phyloP scores from a whole-genome alignment of 108 stramenopile species.

The Fragilariopsis cylindrus region DNA sequence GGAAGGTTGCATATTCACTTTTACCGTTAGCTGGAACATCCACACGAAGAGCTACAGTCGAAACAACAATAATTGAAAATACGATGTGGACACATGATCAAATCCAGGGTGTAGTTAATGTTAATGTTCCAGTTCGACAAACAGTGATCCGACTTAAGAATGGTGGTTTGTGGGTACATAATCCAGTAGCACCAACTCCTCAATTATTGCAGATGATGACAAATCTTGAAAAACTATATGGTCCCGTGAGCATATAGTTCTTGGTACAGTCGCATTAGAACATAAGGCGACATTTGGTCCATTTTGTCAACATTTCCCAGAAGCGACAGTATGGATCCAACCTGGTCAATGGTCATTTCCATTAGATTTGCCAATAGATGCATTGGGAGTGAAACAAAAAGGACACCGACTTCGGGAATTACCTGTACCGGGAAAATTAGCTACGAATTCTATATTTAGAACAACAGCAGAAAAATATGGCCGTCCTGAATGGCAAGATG shows the following conservation, averaged over 20 bases:
- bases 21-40: conserved; percentile 74
- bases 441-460: conserved; percentile 35
- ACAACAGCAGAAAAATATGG: conserved; percentile 28
- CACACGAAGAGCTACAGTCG: conserved; percentile 67
- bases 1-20: conserved; percentile 80
- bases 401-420: conserved; percentile 55
- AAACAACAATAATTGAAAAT: conserved; percentile 50
- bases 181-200: conserved; percentile 92
- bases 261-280: conserved; percentile 89
- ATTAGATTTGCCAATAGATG: conserved; percentile 68
- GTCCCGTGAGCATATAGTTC: conserved; percentile 86
- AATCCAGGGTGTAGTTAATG: conserved; percentile 90
- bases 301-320: conserved; percentile 76
- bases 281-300: conserved; percentile 91
- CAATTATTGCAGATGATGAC: conserved; percentile 72
- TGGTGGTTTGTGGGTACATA: conserved; percentile 86
- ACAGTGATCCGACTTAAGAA: conserved; percentile 67
- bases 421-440: conserved; percentile 41
- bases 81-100: conserved; percentile 92
- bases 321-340: conserved; percentile 83
- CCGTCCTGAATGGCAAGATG: conserved; percentile 76
- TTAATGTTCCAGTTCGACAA: conserved; percentile 90
- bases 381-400: conserved; percentile 56
- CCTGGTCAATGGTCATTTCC: conserved; percentile 90
- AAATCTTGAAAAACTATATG: conserved; percentile 62